Evolutionary conservation across 495 filamentous ascomycete genomes (phyloP).

Genomic region (Friedmanniomyces endolithicus): DNA sequence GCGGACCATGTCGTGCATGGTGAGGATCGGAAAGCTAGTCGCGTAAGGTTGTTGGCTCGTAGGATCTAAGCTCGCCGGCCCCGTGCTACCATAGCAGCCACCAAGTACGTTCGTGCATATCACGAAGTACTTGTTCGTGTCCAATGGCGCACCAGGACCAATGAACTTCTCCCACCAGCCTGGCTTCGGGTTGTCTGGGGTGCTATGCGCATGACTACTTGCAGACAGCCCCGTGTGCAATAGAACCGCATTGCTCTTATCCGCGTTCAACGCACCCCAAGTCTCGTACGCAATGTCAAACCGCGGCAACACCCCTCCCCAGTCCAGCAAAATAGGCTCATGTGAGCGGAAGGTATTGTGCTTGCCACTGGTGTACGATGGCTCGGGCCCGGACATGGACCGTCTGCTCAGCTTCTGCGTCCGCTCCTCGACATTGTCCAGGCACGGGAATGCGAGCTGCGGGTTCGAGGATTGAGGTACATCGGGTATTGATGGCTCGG

Average conservation of each 20-base stretch:
- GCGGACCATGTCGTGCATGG: slow-evolving; percentile 93
- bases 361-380: slow-evolving; percentile 78
- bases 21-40: slow-evolving; percentile 92
- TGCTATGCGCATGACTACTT: slow-evolving; percentile 91
- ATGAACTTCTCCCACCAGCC: slow-evolving; percentile 99
- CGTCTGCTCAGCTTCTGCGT: slow-evolving; percentile 61
- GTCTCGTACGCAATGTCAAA: slow-evolving; percentile 89
- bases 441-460: slow-evolving; percentile 86
- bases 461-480: slow-evolving; percentile 60
- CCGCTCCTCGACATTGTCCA: slow-evolving; percentile 78
- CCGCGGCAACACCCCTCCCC: slow-evolving; percentile 76
- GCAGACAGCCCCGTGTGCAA: slow-evolving; percentile 90
- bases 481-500: slow-evolving; percentile 1
- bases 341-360: slow-evolving; percentile 63
- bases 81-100: slow-evolving; percentile 92
- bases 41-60: slow-evolving; percentile 80
- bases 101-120: slow-evolving; percentile 97
- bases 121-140: slow-evolving; percentile 83
- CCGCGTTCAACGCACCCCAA: slow-evolving; percentile 73
- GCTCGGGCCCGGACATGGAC: slow-evolving; percentile 75
- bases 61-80: slow-evolving; percentile 77
- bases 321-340: slow-evolving; percentile 73
- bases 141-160: slow-evolving; percentile 69
- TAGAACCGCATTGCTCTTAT: slow-evolving; percentile 80
- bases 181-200: slow-evolving; percentile 65